Base-by-base conservation (phyloP, 805 yeast species). In the Teunomyces barrocoloradensis region DNA sequence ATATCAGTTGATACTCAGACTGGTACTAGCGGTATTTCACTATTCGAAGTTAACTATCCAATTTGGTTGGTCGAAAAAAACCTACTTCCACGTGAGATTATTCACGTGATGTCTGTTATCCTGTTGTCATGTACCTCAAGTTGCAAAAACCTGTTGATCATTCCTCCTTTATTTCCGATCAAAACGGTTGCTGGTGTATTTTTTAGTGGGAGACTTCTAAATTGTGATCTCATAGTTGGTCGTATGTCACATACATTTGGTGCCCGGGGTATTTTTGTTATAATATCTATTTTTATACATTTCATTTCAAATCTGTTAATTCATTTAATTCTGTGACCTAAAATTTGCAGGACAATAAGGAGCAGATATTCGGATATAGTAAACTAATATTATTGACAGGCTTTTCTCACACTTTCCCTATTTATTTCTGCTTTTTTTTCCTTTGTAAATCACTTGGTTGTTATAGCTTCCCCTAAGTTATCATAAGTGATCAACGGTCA, bases 21-120 rank as follows among this genome's bases (percentile, higher is more conserved):
- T 37, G 29, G 40, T 37, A 23, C 40, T 23, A 37, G 12, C 29
- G 40, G 25, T 37, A 37, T 37, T 37, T 37, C 40, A 32, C 28
- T 13, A 37, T 25, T 36, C 40, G 29, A 37, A 21, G 27, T 37
- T 13, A 37, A 21, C 38, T 35, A 35, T 37, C 40, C 25, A 37
- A 20, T 37, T 37, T 37, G 40, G 40, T 37, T 37, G 40, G 40
- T 37, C 40, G 40, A 37, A 37, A 37, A 37, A 37, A 37, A 21
- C 12, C 18, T 37, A 11, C 29, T 25, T 32, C 12, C 25, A 37
- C 40, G 40, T 37, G 40, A n/a, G 4, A 3, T 6, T n/a, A 2
- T 5, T 6, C 27, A 23, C 28, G 29, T 37, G 40, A 18, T 17
- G 2, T 9, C 2, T 7, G 11, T 25, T 25, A 9, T 25, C 27